Evolutionary conservation across 2,329 filamentous ascomycete genomes (phyloP), one percentile per base, ranked within the genome.

Genomic region (Cladophialophora exuberans): DNA sequence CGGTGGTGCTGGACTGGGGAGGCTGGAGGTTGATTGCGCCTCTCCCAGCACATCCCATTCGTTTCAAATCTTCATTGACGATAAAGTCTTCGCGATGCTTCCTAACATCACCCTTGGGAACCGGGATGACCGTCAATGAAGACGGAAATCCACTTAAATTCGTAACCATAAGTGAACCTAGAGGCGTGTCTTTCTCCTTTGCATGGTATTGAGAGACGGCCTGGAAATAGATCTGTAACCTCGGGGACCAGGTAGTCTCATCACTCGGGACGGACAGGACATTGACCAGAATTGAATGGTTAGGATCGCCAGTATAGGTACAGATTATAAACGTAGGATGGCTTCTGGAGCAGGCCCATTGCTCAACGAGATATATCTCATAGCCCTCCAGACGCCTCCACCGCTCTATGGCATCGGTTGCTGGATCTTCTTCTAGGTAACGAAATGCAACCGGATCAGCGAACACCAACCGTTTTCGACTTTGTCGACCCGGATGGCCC

Each of bases 71-170:
- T 69, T 97, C 94, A 65, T 97, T 97, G 59, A 97, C 88, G 58
- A 97, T 88, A 68, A 97, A 97, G 22, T 88, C 82, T 52, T 89
- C 86, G 18, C 90, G 83, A 66, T 96, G 86, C 65, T 85, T 87
- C 61, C 82, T 84, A 26, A 96, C 79, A 68, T 97, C 90, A 7
- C 94, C 94, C 52, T 90, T 88, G 0, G 92, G 92, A 0, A 97
- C 86, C 0, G 87, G 80, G 54, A 97, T 95, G n/a, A 97, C 90
- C 0, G 90, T 96, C 58, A 97, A 77, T 0, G 90, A 88, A 0
- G 92, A 96, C 2, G 94, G 93, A 61, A 99, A 97, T 60, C 86
- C 88, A 72, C 89, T 93, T 25, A 97, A 77, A 69, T 97, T 97
- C 4, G 94, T 97, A 54, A 97, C 87, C 88, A 97, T 95, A 57